Evolutionary conservation across 148 eudicot species (phyloP).

Genomic region (Rhododendron vialii): DNA sequence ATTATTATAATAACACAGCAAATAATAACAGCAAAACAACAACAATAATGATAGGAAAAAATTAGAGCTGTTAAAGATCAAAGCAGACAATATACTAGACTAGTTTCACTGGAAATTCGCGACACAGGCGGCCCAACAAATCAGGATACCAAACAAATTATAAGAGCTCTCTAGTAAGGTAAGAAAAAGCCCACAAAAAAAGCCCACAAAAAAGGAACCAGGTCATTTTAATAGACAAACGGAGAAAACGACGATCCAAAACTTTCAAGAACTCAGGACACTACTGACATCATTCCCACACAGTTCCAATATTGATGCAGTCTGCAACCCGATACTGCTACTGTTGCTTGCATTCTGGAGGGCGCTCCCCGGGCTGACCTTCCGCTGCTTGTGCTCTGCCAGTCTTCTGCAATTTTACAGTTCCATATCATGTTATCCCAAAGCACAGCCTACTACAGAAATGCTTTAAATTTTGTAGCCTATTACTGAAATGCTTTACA

Average conservation of each 20-base stretch:
- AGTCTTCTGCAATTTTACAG: conserved; percentile 52
- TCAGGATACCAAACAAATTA: too few relatives aligned
- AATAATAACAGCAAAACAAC: neutral
- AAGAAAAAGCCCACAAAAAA: neutral
- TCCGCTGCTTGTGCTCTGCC: conserved; percentile 36
- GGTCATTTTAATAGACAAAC: neutral
- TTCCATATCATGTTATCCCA: neutral
- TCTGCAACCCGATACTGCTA: conserved; percentile 18
- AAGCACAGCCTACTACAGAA: neutral
- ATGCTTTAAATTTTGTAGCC: neutral
- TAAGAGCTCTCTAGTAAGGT: too few relatives aligned
- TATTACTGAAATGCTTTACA: neutral
- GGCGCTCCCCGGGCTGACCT: conserved; percentile 68
- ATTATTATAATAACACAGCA: neutral
- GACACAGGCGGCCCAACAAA: too few relatives aligned
- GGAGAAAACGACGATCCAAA: neutral
- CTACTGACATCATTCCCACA: neutral
- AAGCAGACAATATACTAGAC: neutral
- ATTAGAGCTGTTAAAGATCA: neutral
- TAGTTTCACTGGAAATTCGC: neutral
- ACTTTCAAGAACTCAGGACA: neutral
- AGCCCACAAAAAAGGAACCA: neutral
- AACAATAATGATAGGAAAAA: neutral
- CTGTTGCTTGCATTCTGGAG: conserved; percentile 92
- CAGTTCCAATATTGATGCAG: neutral